Evolutionary conservation across 139 green algal species (phyloP).

Genomic region (Coelastrella sp.): DNA sequence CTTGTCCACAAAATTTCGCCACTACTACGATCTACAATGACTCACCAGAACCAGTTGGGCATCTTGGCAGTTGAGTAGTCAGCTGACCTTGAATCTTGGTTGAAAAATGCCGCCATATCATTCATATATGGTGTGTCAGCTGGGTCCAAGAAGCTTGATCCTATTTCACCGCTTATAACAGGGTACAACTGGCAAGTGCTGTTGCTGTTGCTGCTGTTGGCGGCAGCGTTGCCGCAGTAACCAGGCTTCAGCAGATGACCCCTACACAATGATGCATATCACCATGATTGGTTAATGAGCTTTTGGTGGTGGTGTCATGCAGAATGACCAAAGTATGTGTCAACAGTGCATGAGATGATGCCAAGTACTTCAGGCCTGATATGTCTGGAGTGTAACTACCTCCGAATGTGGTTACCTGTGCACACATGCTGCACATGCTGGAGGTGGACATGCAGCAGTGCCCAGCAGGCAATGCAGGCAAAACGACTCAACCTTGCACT

Average conservation of each 20-base stretch:
- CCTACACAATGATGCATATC: background rate
- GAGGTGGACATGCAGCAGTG: no score
- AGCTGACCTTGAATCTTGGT: background rate
- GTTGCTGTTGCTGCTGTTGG: background rate
- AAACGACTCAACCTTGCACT: no score
- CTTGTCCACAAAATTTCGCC: background rate
- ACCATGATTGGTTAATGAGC: no score
- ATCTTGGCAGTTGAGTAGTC: background rate
- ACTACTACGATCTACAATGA: background rate
- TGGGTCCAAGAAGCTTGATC: conserved; percentile 13
- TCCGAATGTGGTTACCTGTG: no score
- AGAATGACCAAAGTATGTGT: no score
- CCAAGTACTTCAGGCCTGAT: no score
- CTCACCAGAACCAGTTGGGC: conserved; percentile 28
- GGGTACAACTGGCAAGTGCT: conserved; percentile 26
- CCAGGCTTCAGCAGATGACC: background rate
- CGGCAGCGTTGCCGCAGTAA: background rate
- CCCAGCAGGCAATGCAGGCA: no score
- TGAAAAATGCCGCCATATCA: conserved; percentile 22
- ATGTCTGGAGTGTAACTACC: no score
- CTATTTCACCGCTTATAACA: conserved; percentile 20
- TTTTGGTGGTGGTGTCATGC: no score
- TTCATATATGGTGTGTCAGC: conserved; percentile 13
- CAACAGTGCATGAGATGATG: no score
- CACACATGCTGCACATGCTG: no score